Percentiles rank a stretch among this genome's conserved stretches.
These are phyloP conservation scores for Calophaca sinica DNA, from an alignment of 306 rosid genomes.

Conservation along the genomic window DNA sequence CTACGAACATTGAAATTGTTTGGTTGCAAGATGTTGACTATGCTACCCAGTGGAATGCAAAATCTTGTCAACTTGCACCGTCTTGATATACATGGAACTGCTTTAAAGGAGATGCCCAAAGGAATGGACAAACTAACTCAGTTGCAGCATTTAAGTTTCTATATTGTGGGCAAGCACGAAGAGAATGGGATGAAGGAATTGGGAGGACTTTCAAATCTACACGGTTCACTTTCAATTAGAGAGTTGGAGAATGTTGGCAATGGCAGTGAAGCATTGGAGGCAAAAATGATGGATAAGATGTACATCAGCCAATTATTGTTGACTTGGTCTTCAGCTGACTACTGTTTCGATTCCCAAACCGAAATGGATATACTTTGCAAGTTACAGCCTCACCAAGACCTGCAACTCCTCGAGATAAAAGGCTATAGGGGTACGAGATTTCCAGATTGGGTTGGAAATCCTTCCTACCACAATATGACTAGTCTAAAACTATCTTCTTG, in stretches of 20 bases:
- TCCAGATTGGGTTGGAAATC: slow-evolving; percentile 5
- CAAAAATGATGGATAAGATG: slow-evolving; percentile 1
- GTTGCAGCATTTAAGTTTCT: background rate
- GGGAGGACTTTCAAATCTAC: slow-evolving; percentile 2
- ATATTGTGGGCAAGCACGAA: background rate
- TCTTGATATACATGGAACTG: background rate
- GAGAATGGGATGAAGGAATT: slow-evolving; percentile 1
- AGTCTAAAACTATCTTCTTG: background rate
- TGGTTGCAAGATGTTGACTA: no score
- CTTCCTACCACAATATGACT: slow-evolving; percentile 1
- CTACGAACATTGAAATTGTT: no score
- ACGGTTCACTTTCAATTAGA: background rate
- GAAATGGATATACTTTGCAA: background rate
- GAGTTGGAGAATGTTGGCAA: background rate
- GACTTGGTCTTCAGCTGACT: background rate
- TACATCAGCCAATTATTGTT: background rate
- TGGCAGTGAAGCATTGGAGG: background rate
- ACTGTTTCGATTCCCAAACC: background rate
- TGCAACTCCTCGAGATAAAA: background rate
- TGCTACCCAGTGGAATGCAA: no score
- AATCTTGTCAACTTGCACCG: no score
- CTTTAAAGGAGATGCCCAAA: background rate
- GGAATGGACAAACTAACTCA: background rate
- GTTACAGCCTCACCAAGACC: background rate
- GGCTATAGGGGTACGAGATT: background rate